Percentiles rank a stretch among this genome's conserved stretches.
These are phyloP conservation scores for Tuber melanosporum DNA, from an alignment of 495 filamentous ascomycete species.

Conservation along the genomic window DNA sequence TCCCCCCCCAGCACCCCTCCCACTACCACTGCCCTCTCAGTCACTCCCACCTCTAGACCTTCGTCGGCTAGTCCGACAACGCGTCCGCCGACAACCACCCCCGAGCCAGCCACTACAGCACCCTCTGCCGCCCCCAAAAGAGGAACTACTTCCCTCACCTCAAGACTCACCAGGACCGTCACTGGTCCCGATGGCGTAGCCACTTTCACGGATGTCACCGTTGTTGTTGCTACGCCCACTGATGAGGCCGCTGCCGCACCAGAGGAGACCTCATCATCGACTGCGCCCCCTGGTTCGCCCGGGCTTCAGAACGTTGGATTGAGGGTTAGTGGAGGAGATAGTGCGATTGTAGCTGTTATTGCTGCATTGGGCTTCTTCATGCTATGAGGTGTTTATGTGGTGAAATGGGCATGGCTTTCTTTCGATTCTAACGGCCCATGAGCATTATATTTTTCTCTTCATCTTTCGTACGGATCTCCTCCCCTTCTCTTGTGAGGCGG, in stretches of 20 bases:
- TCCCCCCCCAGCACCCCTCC: neutral
- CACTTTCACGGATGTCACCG: conserved; percentile 19
- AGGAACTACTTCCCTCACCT: conserved; percentile 20
- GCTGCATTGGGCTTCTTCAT: conserved; percentile 32
- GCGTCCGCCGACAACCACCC: neutral
- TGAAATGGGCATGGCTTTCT: neutral
- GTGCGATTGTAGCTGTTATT: conserved; percentile 25
- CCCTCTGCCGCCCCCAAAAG: neutral
- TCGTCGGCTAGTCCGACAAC: conserved; percentile 8
- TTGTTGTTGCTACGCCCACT: conserved; percentile 13
- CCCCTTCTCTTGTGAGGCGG: conserved; percentile 9
- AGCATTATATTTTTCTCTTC: conserved; percentile 7
- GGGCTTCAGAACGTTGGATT: conserved; percentile 20
- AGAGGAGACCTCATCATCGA: neutral
- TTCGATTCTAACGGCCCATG: neutral
- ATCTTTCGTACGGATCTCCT: conserved; percentile 9
- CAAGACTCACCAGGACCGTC: conserved; percentile 21
- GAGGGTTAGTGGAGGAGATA: conserved; percentile 21
- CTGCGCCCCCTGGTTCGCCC: neutral
- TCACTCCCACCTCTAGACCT: neutral
- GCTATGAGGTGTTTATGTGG: conserved; percentile 12
- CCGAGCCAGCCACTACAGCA: neutral
- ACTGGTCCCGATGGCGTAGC: conserved; percentile 23
- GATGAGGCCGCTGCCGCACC: neutral
- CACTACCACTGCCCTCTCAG: conserved; percentile 1